These are phyloP conservation scores for Grifola frondosa DNA, from an alignment of 1,284 basidiomycete species.

Conservation along the genomic window DNA sequence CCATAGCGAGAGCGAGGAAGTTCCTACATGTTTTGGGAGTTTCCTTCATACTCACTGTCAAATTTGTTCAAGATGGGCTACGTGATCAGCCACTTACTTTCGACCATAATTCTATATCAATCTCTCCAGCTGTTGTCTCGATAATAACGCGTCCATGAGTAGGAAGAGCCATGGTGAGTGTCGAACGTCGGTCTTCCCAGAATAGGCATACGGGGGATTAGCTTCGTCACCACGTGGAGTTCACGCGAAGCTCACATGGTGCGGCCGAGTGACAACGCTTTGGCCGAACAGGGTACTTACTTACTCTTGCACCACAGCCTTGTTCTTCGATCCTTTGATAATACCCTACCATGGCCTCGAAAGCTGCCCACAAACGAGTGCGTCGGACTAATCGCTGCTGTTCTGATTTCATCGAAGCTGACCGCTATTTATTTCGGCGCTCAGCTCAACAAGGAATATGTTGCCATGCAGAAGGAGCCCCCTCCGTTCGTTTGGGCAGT, in stretches of 20 bases:
- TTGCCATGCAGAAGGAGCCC: conserved; percentile 89
- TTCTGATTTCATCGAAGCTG: neutral
- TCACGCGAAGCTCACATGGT: too few relatives aligned
- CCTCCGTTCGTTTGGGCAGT: conserved; percentile 93
- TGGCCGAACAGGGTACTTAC: too few relatives aligned
- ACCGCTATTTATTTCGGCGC: conserved; percentile 19
- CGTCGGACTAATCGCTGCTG: conserved; percentile 28
- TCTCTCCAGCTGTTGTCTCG: conserved; percentile 88
- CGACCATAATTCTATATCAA: conserved; percentile 94
- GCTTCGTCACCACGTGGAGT: too few relatives aligned
- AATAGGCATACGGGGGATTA: too few relatives aligned
- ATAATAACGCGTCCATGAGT: conserved; percentile 87
- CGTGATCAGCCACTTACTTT: conserved; percentile 49
- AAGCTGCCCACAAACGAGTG: conserved; percentile 83
- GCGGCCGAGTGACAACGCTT: too few relatives aligned
- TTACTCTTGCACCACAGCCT: neutral
- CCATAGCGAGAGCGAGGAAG: conserved; percentile 87
- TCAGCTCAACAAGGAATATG: conserved; percentile 87
- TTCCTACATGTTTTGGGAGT: conserved; percentile 93
- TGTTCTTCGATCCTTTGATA: conserved; percentile 5
- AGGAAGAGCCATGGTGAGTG: conserved; percentile 74
- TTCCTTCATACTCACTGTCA: conserved; percentile 52
- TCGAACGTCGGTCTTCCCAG: too few relatives aligned
- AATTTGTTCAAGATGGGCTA: neutral
- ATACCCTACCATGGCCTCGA: conserved; percentile 63